Conservation (phyloP, 148 eudicot species). For the Rhododendron henanense region DNA sequence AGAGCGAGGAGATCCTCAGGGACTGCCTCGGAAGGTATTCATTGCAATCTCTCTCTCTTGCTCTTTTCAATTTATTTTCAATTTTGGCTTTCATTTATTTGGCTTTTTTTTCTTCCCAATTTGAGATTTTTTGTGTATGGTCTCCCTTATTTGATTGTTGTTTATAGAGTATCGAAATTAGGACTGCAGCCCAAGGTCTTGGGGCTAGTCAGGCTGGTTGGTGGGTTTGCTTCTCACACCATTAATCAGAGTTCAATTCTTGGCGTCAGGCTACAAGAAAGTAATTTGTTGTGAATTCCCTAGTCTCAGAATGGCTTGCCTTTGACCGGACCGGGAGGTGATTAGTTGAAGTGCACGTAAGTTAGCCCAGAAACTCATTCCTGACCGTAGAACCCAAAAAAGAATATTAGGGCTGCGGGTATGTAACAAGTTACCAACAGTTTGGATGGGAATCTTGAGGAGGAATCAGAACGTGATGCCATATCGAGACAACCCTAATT, state of each 20-base stretch:
- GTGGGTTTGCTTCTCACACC: neutral
- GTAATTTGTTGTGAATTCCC: neutral
- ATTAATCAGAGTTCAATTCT: neutral
- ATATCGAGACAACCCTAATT: neutral
- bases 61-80: neutral
- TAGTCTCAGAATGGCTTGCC: neutral
- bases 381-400: neutral
- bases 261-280: no score
- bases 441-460: neutral
- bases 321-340: no score
- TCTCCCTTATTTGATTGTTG: neutral
- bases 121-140: neutral
- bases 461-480: neutral
- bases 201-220: no score
- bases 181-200: neutral
- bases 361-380: no score
- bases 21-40: slow-evolving; percentile 75
- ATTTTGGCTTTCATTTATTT: neutral
- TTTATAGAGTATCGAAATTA: neutral
- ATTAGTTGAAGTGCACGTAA: no score
- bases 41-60: neutral
- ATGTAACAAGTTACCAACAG: neutral
- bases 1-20: slow-evolving; percentile 63
- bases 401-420: neutral
- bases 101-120: neutral